Conservation (phyloP, 2,329 filamentous ascomycete species). For the Alternaria triticina region DNA sequence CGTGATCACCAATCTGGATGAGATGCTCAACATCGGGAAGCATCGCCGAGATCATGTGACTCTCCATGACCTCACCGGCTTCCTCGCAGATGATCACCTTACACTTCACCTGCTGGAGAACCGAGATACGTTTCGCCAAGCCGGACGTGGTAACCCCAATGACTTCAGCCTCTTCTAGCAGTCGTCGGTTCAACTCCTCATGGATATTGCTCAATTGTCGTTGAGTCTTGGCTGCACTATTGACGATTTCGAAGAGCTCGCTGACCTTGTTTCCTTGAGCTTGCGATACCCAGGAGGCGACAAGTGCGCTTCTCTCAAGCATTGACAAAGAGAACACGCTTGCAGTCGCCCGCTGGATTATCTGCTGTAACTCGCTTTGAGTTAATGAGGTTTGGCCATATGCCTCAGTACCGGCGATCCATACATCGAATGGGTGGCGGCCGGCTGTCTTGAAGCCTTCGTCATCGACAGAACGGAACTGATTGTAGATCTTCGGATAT, state of each 20-base stretch:
- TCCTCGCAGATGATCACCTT: conserved; percentile 72
- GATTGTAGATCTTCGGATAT: conserved; percentile 22
- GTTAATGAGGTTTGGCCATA: not conserved
- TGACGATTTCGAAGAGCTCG: conserved; percentile 20
- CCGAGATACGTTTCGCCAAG: conserved; percentile 60
- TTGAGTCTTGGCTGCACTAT: conserved; percentile 14
- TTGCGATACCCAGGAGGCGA: conserved; percentile 24
- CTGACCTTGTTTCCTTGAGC: conserved; percentile 13
- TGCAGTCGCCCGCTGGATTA: conserved; percentile 12
- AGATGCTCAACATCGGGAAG: conserved; percentile 66
- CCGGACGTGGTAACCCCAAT: conserved; percentile 68
- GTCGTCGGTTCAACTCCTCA: conserved; percentile 49
- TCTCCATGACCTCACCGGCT: conserved; percentile 71
- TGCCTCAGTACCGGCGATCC: conserved; percentile 6
- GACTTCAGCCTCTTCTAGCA: conserved; percentile 55
- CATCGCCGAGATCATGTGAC: conserved; percentile 65
- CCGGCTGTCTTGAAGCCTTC: conserved; percentile 27
- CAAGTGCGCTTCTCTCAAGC: conserved; percentile 16
- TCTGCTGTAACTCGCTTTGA: not conserved
- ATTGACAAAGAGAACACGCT: conserved; percentile 16
- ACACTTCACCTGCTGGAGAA: conserved; percentile 57
- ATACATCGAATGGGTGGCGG: conserved; percentile 32
- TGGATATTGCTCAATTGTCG: conserved; percentile 28
- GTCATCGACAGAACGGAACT: conserved; percentile 23
- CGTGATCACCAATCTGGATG: conserved; percentile 69